Conservation (phyloP, 139 green algal genomes). For the Trebouxia sp. region DNA sequence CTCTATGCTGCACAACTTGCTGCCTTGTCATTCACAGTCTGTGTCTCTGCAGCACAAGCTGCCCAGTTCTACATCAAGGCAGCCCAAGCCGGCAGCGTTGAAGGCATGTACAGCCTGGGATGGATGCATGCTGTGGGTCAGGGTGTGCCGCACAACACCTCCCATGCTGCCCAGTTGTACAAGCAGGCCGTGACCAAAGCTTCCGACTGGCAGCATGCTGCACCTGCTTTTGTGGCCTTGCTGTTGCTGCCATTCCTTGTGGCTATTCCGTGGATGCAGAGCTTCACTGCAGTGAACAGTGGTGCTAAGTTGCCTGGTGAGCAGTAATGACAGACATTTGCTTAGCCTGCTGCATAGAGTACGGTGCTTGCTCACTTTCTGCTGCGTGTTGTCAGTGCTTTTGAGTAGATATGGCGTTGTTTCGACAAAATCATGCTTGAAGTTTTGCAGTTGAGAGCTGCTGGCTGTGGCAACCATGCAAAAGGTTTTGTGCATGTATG, state of each 20-base stretch:
- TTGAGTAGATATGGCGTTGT: too few relatives aligned
- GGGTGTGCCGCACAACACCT: neutral
- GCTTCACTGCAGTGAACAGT: neutral
- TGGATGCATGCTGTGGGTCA: constrained; percentile 1
- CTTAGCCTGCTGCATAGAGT: too few relatives aligned
- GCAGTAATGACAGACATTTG: too few relatives aligned
- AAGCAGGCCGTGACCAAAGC: neutral
- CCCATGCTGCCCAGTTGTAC: neutral
- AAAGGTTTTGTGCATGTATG: neutral
- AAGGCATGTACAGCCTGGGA: constrained; percentile 18
- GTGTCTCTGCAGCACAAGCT: neutral
- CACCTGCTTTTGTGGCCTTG: neutral
- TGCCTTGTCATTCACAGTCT: too few relatives aligned
- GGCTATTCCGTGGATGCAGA: neutral
- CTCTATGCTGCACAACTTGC: too few relatives aligned
- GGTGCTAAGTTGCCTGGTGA: neutral
- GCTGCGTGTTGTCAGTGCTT: too few relatives aligned
- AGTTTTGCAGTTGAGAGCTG: neutral
- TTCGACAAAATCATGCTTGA: too few relatives aligned
- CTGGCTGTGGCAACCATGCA: neutral
- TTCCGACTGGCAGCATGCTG: constrained; percentile 11
- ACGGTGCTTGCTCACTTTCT: too few relatives aligned
- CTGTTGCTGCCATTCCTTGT: neutral
- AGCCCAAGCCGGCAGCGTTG: neutral
- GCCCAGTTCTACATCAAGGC: neutral